phyloP scores from a whole-genome alignment of 2,329 filamentous ascomycete species.

The Rhytidhysteron rufulum region DNA sequence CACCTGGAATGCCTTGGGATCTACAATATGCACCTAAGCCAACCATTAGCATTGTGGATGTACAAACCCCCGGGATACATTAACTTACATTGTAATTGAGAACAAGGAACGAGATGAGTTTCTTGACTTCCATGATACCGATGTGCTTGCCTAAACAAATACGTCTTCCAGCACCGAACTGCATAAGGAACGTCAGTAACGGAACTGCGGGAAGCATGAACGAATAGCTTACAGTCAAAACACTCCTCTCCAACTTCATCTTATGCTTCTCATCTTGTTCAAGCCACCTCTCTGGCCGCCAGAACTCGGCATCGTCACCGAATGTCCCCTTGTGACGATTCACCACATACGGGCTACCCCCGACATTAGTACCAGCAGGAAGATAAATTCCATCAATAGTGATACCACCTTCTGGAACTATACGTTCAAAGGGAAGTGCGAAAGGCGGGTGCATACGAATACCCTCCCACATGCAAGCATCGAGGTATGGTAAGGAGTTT shows the following conservation, averaged over 20 bases:
- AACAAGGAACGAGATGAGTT: conserved; percentile 26
- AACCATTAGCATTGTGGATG: background rate
- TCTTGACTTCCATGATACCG: conserved; percentile 30
- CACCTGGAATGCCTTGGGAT: background rate
- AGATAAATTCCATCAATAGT: conserved; percentile 14
- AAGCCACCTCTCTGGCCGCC: conserved; percentile 3
- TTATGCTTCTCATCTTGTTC: background rate
- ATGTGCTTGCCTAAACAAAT: conserved; percentile 31
- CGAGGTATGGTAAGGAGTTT: conserved; percentile 24
- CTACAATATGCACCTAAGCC: background rate
- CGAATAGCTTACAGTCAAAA: conserved; percentile 13
- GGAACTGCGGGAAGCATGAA: background rate
- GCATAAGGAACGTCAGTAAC: background rate
- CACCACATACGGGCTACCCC: background rate
- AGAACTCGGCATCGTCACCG: background rate
- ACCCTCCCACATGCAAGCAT: conserved; percentile 37
- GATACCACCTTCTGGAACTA: conserved; percentile 25
- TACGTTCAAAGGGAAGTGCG: conserved; percentile 17
- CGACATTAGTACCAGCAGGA: background rate
- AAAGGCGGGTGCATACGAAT: conserved; percentile 28
- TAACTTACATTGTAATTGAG: background rate
- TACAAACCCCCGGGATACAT: background rate
- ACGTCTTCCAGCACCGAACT: conserved; percentile 33
- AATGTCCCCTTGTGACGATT: background rate
- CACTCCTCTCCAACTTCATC: conserved; percentile 12